Percentiles rank a stretch among this genome's conserved stretches.
Evolutionary conservation across 192 early-diverging fungal species (phyloP).

Genomic region (Coemansia brasiliensis): DNA sequence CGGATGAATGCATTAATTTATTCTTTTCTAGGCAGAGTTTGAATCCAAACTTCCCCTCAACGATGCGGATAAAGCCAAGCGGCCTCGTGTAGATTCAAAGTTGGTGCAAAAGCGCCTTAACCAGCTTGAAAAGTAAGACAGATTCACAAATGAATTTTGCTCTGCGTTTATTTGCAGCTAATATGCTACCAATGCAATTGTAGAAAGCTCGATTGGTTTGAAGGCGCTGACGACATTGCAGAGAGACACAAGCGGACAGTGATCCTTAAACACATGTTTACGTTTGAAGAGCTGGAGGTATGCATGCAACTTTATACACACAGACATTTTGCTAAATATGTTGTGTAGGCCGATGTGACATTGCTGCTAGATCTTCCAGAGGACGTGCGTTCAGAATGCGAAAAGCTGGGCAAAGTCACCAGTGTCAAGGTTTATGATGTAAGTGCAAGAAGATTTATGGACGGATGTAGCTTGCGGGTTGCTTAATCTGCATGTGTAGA

Average conservation of each 20-base stretch:
- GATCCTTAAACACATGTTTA: conserved; percentile 96
- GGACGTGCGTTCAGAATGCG: conserved; percentile 91
- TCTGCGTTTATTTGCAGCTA: conserved; percentile 1
- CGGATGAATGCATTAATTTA: conserved; percentile 1
- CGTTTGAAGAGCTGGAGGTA: conserved; percentile 83
- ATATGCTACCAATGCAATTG: neutral
- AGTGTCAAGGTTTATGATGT: conserved; percentile 95
- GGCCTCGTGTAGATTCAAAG: conserved; percentile 58
- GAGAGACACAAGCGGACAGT: conserved; percentile 82
- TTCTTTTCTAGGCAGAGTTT: conserved; percentile 71
- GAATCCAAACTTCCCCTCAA: conserved; percentile 64
- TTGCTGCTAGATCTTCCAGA: conserved; percentile 89
- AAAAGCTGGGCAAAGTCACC: conserved; percentile 89
- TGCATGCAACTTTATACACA: conserved; percentile 5
- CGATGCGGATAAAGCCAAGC: conserved; percentile 20
- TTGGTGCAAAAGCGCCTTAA: conserved; percentile 66
- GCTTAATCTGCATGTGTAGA: conserved; percentile 52
- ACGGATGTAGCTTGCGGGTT: neutral
- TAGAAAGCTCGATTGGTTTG: conserved; percentile 86
- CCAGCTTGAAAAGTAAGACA: conserved; percentile 66
- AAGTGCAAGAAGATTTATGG: conserved; percentile 40
- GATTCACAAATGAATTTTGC: neutral
- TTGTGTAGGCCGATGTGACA: conserved; percentile 72
- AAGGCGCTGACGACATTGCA: conserved; percentile 67
- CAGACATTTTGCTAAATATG: neutral